Evolutionary conservation across 2,329 filamentous ascomycete genomes (phyloP).

Genomic region (Penicillium hordei): DNA sequence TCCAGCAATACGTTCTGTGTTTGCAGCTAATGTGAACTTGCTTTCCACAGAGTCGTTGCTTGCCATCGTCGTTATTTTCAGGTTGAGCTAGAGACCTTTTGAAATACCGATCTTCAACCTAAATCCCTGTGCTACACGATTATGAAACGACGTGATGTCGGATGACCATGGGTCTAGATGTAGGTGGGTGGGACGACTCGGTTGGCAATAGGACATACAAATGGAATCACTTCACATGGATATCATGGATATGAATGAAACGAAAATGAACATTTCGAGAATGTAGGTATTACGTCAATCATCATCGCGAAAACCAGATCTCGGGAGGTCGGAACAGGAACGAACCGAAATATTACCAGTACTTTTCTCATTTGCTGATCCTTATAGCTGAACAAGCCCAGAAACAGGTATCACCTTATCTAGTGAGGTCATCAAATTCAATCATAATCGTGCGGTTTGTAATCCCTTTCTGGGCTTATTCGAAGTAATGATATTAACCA

Average conservation of each 20-base stretch:
- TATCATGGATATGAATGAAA: background rate
- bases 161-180: background rate
- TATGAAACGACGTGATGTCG: background rate
- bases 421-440: background rate
- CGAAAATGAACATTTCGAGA: background rate
- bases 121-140: background rate
- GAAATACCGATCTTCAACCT: background rate
- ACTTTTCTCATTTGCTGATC: background rate
- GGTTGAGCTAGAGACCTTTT: background rate
- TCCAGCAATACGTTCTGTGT: background rate
- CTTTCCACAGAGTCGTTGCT: background rate
- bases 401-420: background rate
- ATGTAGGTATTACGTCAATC: conserved; percentile 21
- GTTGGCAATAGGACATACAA: background rate
- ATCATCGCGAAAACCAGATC: conserved; percentile 4
- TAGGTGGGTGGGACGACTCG: background rate
- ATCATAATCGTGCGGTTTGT: background rate
- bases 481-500: background rate
- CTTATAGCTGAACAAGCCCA: background rate
- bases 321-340: conserved; percentile 15
- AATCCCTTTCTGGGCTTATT: background rate
- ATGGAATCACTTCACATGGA: background rate
- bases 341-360: background rate
- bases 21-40: background rate
- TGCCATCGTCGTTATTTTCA: background rate